Evolutionary conservation across 2,329 filamentous ascomycete genomes (phyloP).

Genomic region (Tolypocladium ovalisporum): DNA sequence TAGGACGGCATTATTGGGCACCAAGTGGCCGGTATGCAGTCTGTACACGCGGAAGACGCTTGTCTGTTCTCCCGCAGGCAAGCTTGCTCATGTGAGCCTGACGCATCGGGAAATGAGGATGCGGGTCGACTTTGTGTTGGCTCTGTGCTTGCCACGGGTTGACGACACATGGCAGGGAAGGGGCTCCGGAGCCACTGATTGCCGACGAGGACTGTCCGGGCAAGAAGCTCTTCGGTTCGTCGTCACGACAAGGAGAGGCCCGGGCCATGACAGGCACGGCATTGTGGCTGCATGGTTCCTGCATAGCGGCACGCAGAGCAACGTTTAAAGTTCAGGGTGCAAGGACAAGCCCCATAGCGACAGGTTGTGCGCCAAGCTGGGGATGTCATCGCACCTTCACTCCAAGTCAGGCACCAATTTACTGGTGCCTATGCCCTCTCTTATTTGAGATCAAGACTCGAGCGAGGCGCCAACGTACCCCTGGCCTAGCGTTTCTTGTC

Average conservation of each 20-base stretch:
- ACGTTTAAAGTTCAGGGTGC: background rate
- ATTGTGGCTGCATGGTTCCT: background rate
- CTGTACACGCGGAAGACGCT: background rate
- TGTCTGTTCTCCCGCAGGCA: background rate
- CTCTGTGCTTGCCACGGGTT: background rate
- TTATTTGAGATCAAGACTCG: no score
- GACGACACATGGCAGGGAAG: background rate
- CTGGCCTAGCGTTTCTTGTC: no score
- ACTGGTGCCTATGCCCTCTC: no score
- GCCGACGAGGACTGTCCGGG: background rate
- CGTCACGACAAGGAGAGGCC: background rate
- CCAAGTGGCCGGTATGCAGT: background rate
- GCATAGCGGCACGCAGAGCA: background rate
- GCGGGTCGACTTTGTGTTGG: background rate
- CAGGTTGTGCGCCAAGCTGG: no score
- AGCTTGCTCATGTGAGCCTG: constrained; percentile 1
- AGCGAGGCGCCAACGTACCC: no score
- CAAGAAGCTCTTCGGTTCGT: background rate
- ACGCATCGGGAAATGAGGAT: background rate
- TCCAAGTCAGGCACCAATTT: background rate
- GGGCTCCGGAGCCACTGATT: background rate
- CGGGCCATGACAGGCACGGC: no score
- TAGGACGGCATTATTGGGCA: background rate
- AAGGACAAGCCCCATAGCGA: background rate
- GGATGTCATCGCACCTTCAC: no score